Conservation (phyloP, 306 rosid species). For the Astragalus glycyphyllos region DNA sequence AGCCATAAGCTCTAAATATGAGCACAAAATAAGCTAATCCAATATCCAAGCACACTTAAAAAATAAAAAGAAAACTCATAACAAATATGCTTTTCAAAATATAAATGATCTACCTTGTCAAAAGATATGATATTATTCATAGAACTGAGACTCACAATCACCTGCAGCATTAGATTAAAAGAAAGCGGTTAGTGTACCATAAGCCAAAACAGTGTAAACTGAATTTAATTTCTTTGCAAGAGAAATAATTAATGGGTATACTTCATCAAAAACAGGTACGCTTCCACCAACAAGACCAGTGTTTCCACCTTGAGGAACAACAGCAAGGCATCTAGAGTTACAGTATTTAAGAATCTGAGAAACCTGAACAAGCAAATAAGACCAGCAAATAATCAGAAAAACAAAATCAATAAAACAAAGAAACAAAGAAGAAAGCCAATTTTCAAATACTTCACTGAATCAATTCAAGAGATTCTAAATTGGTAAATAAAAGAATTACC, state of each 20-base stretch:
- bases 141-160: conserved; percentile 72
- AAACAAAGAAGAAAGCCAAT: conserved; percentile 10
- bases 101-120: conserved; percentile 72
- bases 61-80: conserved; percentile 13
- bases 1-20: conserved; percentile 15
- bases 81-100: conserved; percentile 38
- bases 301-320: conserved; percentile 99
- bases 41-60: conserved; percentile 22
- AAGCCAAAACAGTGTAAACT: conserved; percentile 9
- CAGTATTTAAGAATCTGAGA: conserved; percentile 83
- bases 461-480: background rate
- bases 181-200: conserved; percentile 33
- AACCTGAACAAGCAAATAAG: conserved; percentile 59
- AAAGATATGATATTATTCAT: conserved; percentile 81
- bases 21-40: conserved; percentile 32
- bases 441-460: conserved; percentile 9
- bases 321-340: conserved; percentile 81
- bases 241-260: conserved; percentile 39
- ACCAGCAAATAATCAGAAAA: conserved; percentile 12
- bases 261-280: conserved; percentile 97
- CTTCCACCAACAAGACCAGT: conserved; percentile 99
- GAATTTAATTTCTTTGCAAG: background rate
- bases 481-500: conserved; percentile 52
- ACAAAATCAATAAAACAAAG: conserved; percentile 2
- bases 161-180: conserved; percentile 67